Percentiles rank a stretch among this genome's conserved stretches.
Conservation (phyloP, 2,329 filamentous ascomycete species). For the Pyricularia pennisetigena region DNA sequence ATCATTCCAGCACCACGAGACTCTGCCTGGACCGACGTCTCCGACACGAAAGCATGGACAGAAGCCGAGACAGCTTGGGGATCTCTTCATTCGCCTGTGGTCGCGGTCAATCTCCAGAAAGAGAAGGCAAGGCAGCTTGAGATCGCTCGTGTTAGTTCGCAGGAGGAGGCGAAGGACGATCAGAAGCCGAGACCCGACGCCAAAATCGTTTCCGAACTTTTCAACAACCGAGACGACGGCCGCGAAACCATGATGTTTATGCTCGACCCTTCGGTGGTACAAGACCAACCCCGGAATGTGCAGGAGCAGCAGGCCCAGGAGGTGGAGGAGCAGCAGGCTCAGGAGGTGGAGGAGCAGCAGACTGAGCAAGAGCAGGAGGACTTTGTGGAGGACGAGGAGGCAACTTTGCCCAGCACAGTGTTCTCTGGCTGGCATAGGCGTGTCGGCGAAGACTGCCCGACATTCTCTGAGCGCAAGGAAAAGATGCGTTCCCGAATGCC, state of each 20-base stretch:
- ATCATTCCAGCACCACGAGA: conserved; percentile 30
- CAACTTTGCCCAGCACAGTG: conserved; percentile 9
- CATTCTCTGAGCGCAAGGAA: conserved; percentile 45
- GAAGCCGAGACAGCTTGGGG: conserved; percentile 34
- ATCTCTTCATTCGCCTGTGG: conserved; percentile 38
- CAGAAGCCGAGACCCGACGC: background rate
- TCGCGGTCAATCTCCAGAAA: conserved; percentile 30
- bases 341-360: background rate
- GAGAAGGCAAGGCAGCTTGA: conserved; percentile 8
- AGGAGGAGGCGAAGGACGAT: background rate
- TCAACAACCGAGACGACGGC: conserved; percentile 15
- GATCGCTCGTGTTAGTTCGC: background rate
- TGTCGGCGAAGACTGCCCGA: conserved; percentile 47
- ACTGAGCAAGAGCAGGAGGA: background rate
- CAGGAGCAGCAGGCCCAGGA: background rate
- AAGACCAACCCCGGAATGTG: background rate
- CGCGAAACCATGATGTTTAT: conserved; percentile 32
- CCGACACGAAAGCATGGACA: conserved; percentile 20
- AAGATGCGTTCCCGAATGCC: conserved; percentile 36
- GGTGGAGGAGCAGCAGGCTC: background rate
- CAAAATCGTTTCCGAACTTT: background rate
- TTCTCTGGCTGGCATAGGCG: conserved; percentile 40
- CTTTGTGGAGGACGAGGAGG: conserved; percentile 16
- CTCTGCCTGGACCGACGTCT: conserved; percentile 23
- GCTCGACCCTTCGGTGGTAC: conserved; percentile 23